Conservation (phyloP, 2,329 filamentous ascomycete species). For the Paracoccidioides brasiliensis region DNA sequence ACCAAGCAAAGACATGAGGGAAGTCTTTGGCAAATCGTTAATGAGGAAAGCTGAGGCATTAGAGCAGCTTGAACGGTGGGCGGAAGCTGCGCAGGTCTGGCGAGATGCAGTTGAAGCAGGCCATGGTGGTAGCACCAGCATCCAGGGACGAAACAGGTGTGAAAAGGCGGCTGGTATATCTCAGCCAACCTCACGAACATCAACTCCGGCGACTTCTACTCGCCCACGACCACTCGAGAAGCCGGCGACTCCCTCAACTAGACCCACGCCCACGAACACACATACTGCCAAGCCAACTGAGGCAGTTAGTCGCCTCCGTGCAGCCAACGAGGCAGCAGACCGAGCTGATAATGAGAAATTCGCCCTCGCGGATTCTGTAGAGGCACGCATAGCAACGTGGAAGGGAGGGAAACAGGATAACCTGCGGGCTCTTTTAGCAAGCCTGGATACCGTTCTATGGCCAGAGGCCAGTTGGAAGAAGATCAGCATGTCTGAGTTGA, state of each 20-base stretch:
- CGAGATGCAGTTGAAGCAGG: constrained; percentile 68
- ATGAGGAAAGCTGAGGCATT: constrained; percentile 91
- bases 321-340: constrained; percentile 74
- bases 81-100: constrained; percentile 71
- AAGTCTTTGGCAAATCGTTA: constrained; percentile 85
- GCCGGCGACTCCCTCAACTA: constrained; percentile 18
- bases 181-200: constrained; percentile 34
- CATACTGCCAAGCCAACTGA: constrained; percentile 44
- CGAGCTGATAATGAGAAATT: constrained; percentile 87
- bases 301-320: constrained; percentile 69
- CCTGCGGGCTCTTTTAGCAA: constrained; percentile 71
- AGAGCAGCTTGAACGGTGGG: constrained; percentile 91
- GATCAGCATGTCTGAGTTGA: constrained; percentile 82
- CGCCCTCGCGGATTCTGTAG: constrained; percentile 71
- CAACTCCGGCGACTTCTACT: constrained; percentile 21
- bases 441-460: constrained; percentile 83
- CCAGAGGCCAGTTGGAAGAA: constrained; percentile 91
- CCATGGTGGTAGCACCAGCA: constrained; percentile 70
- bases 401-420: constrained; percentile 88
- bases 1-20: constrained; percentile 70
- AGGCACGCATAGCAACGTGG: constrained; percentile 67
- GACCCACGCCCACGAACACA: constrained; percentile 31
- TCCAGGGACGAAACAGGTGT: constrained; percentile 76
- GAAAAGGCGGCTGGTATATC: constrained; percentile 70
- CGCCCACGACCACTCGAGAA: constrained; percentile 19